Conservation (phyloP, 2,329 filamentous ascomycete genomes). For the Colletotrichum salicis region DNA sequence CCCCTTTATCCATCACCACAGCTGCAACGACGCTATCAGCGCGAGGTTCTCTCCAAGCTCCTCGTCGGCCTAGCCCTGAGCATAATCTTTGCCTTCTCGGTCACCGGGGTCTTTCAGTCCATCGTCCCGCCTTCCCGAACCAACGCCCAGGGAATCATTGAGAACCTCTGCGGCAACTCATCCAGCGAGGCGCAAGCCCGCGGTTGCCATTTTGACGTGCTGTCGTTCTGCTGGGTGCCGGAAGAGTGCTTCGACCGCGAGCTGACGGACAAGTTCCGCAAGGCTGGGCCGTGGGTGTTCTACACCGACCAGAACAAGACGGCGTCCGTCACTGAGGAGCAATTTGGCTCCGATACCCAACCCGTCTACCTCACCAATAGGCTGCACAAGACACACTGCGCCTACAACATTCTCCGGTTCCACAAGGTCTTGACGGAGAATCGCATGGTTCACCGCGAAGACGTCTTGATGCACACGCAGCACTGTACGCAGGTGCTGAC, state of each 20-base stretch:
- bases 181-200: too few species aligned
- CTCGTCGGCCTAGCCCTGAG: too few species aligned
- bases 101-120: too few species aligned
- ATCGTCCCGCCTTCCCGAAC: too few species aligned
- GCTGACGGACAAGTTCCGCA: neutral
- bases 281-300: neutral
- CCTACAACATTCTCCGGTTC: neutral
- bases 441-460: slow-evolving; percentile 1
- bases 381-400: neutral
- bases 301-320: neutral
- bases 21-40: too few species aligned
- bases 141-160: too few species aligned
- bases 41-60: too few species aligned
- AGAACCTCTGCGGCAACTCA: too few species aligned
- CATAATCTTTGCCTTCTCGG: too few species aligned
- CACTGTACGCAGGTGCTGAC: slow-evolving; percentile 1
- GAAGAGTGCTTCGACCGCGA: neutral
- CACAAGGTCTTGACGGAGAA: slow-evolving; percentile 4
- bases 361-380: neutral
- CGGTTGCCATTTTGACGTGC: neutral
- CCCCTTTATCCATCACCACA: too few species aligned
- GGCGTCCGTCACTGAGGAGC: neutral
- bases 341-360: neutral
- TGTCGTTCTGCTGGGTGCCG: neutral
- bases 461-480: slow-evolving; percentile 7